Percentiles rank a stretch among this genome's conserved stretches.
These are phyloP conservation scores for Hypsizygus marmoreus DNA, from an alignment of 768 basidiomycete species.

Conservation along the genomic window DNA sequence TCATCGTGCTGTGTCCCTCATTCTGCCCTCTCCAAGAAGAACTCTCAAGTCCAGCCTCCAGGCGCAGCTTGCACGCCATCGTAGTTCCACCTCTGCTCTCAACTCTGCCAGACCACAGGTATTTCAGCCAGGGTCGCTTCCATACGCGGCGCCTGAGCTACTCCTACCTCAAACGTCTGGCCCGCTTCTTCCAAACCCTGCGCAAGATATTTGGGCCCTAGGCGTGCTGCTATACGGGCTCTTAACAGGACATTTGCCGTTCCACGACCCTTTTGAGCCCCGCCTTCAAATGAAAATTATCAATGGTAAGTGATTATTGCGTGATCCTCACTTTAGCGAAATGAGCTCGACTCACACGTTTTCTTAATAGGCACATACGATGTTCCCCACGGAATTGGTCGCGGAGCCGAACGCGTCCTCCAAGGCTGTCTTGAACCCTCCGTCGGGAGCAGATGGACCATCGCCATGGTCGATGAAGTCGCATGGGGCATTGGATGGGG, in stretches of 20 bases:
- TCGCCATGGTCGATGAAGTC: slow-evolving; percentile 75
- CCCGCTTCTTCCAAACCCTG: slow-evolving; percentile 53
- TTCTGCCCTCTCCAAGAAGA: slow-evolving; percentile 37
- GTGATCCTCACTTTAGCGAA: slow-evolving; percentile 1
- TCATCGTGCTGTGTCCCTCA: slow-evolving; percentile 44
- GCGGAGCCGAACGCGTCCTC: slow-evolving; percentile 68
- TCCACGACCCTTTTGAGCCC: slow-evolving; percentile 88
- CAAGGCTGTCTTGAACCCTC: slow-evolving; percentile 77
- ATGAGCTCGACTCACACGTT: slow-evolving; percentile 13
- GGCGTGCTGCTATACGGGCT: slow-evolving; percentile 89
- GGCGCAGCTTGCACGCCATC: slow-evolving; percentile 43
- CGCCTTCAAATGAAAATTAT: slow-evolving; percentile 90
- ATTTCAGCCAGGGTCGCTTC: slow-evolving; percentile 81
- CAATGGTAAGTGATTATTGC: slow-evolving; percentile 57
- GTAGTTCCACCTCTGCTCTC: slow-evolving; percentile 42
- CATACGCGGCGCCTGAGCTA: slow-evolving; percentile 90
- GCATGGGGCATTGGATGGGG: slow-evolving; percentile 82
- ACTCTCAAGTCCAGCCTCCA: slow-evolving; percentile 33
- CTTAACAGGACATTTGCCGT: slow-evolving; percentile 84
- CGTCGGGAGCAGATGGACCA: slow-evolving; percentile 70
- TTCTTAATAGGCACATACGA: slow-evolving; percentile 58
- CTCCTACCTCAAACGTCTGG: slow-evolving; percentile 57
- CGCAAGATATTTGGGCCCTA: slow-evolving; percentile 95
- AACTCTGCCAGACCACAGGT: slow-evolving; percentile 24
- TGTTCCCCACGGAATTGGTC: slow-evolving; percentile 55